Conservation (phyloP, 306 rosid genomes). For the Prunus campanulata region DNA sequence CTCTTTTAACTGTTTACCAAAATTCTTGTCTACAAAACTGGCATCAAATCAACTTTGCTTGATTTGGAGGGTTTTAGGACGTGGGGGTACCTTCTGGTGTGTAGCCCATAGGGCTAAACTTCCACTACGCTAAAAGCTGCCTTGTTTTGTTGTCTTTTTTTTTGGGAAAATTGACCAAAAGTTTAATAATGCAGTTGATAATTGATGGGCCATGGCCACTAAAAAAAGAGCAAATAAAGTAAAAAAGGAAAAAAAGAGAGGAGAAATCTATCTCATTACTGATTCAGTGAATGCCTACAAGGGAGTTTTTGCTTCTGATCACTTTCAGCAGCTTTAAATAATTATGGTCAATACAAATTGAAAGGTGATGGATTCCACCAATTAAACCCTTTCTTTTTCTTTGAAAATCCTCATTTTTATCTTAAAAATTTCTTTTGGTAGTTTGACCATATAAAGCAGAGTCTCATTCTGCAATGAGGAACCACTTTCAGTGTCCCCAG, state of each 20-base stretch:
- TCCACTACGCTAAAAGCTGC: conserved; percentile 6
- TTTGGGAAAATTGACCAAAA: neutral
- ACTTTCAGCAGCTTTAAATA: neutral
- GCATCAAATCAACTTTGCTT: neutral
- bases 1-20: neutral
- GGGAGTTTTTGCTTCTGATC: neutral
- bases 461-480: neutral
- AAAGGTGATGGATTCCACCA: neutral
- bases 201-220: conserved; percentile 2
- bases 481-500: neutral
- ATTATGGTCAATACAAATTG: neutral
- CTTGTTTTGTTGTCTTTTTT: neutral
- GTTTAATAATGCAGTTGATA: neutral
- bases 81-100: neutral
- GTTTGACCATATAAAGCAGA: neutral
- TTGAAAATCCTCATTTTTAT: neutral
- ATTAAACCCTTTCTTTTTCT: neutral
- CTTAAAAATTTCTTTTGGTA: neutral
- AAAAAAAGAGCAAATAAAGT: neutral
- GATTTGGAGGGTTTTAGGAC: neutral
- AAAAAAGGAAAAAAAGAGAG: neutral
- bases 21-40: neutral
- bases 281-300: conserved; percentile 1
- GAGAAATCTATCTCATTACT: neutral
- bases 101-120: neutral